Conservation (phyloP, 148 eudicot genomes). For the Polygonum aviculare region DNA sequence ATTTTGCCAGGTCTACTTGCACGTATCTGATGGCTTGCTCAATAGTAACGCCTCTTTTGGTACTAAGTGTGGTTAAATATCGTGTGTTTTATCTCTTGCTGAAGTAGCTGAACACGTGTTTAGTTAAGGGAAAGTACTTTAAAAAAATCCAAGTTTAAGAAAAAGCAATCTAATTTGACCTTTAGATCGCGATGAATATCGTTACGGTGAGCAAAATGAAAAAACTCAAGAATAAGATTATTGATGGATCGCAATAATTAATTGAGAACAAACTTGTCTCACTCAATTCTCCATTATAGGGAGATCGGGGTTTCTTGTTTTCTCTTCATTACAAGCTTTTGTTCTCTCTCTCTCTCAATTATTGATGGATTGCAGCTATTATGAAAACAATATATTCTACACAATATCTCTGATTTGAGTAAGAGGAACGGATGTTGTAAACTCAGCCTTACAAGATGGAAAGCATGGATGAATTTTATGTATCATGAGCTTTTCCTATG, state of each 20-base stretch:
- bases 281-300: no score
- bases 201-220: conserved; percentile 51
- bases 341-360: no score
- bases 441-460: conserved; percentile 96
- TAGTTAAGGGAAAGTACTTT: not conserved
- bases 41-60: no score
- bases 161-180: conserved; percentile 31
- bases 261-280: no score
- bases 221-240: no score
- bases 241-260: no score
- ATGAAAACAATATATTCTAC: no score
- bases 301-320: no score
- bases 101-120: conserved; percentile 10
- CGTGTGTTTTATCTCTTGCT: conserved; percentile 99
- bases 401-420: conserved; percentile 84
- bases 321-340: no score
- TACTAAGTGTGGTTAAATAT: conserved; percentile 18
- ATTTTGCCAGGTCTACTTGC: no score
- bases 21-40: no score
- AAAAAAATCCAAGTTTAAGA: not conserved
- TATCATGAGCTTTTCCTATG: conserved; percentile 79
- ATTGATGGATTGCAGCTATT: no score
- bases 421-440: conserved; percentile 95
- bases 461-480: conserved; percentile 95
- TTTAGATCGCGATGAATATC: conserved; percentile 97